Evolutionary conservation across 306 rosid species (phyloP).

Genomic region (Acacia melanoxylon): DNA sequence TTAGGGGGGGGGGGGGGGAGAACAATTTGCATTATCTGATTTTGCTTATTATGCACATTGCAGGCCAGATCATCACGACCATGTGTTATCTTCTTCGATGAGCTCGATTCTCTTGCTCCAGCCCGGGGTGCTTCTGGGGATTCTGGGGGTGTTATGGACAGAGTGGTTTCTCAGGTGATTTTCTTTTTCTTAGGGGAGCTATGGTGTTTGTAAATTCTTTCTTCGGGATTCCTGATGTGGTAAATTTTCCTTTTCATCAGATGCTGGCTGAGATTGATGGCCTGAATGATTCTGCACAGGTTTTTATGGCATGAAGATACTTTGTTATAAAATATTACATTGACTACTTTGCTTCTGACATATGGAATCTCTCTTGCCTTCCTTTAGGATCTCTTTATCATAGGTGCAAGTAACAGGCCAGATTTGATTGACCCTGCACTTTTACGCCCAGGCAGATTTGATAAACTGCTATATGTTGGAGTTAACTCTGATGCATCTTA

Average conservation of each 20-base stretch:
- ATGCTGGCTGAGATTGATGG: slow-evolving; percentile 99
- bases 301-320: slow-evolving; percentile 15
- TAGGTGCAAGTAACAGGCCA: slow-evolving; percentile 98
- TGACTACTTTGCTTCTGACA: slow-evolving; percentile 31
- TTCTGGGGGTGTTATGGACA: slow-evolving; percentile 96
- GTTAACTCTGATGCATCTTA: slow-evolving; percentile 85
- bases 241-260: slow-evolving; percentile 44
- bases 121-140: slow-evolving; percentile 97
- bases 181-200: slow-evolving; percentile 14
- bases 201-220: slow-evolving; percentile 13
- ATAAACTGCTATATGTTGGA: slow-evolving; percentile 89
- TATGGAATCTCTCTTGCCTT: slow-evolving; percentile 26
- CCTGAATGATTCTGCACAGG: slow-evolving; percentile 91
- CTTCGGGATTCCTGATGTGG: slow-evolving; percentile 29
- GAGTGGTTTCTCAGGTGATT: slow-evolving; percentile 97
- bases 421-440: slow-evolving; percentile 98
- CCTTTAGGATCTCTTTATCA: slow-evolving; percentile 83
- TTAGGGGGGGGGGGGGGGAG: neutral
- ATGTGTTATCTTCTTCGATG: slow-evolving; percentile 94
- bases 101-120: slow-evolving; percentile 97
- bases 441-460: slow-evolving; percentile 92
- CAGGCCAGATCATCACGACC: slow-evolving; percentile 98
- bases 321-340: slow-evolving; percentile 13
- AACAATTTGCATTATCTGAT: slow-evolving; percentile 6
- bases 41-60: slow-evolving; percentile 36